Conservation (phyloP, 345 rosid species). For the Dipteronia dyeriana region DNA sequence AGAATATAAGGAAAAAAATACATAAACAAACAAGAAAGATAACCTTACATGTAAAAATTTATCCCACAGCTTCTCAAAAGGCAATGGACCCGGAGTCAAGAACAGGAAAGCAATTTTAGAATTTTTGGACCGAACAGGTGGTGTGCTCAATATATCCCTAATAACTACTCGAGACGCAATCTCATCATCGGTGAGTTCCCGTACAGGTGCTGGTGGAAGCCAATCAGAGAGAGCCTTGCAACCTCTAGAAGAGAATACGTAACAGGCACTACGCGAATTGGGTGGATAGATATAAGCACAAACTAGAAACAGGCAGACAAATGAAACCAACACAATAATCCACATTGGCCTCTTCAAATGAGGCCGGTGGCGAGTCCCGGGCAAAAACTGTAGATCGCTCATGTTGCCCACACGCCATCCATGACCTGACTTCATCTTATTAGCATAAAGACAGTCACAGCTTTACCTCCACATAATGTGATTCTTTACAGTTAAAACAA, state of each 20-base stretch:
- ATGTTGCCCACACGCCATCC: slow-evolving; percentile 74
- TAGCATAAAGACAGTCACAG: slow-evolving; percentile 30
- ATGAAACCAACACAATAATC: slow-evolving; percentile 71
- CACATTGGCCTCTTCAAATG: slow-evolving; percentile 77
- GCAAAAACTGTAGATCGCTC: slow-evolving; percentile 65
- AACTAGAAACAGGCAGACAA: slow-evolving; percentile 72
- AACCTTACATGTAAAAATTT: slow-evolving; percentile 69
- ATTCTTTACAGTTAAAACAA: background rate
- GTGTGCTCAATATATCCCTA: slow-evolving; percentile 59
- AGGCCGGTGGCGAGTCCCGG: slow-evolving; percentile 66
- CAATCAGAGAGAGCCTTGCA: slow-evolving; percentile 79
- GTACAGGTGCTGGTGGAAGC: slow-evolving; percentile 87
- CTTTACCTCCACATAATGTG: slow-evolving; percentile 16
- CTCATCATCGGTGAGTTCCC: slow-evolving; percentile 84
- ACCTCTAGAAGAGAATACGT: slow-evolving; percentile 76
- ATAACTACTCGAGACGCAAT: slow-evolving; percentile 70
- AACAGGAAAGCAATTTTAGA: slow-evolving; percentile 93
- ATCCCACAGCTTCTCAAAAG: slow-evolving; percentile 96
- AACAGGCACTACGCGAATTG: slow-evolving; percentile 67
- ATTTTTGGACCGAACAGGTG: slow-evolving; percentile 49
- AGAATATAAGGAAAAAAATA: background rate
- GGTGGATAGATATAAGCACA: slow-evolving; percentile 85
- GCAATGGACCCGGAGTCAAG: slow-evolving; percentile 80
- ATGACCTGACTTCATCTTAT: slow-evolving; percentile 65
- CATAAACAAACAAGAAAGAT: background rate